A percentile compares a stretch with the other conserved stretches of the same genome.
Evolutionary conservation across 2,329 filamentous ascomycete genomes (phyloP).

Genomic region (Elsinoe australis): DNA sequence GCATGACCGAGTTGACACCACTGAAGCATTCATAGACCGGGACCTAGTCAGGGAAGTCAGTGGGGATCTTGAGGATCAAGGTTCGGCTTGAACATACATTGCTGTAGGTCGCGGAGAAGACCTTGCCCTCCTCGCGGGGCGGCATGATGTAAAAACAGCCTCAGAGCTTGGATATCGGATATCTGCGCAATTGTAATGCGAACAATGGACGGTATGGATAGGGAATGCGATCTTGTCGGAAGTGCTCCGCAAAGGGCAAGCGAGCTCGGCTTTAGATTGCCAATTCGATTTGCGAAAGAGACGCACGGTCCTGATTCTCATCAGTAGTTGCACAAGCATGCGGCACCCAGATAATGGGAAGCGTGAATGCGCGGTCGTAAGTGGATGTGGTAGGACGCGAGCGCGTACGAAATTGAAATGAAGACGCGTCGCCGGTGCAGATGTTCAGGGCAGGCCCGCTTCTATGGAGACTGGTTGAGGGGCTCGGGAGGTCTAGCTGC

Average conservation of each 20-base stretch:
- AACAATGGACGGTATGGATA: not conserved
- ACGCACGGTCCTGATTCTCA: constrained; percentile 15
- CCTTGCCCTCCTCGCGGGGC: constrained; percentile 35
- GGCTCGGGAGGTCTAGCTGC: not conserved
- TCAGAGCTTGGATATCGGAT: not conserved
- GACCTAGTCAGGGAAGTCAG: too few relatives aligned
- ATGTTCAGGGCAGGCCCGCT: constrained; percentile 3
- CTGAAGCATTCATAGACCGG: constrained; percentile 93
- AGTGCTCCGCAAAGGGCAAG: not conserved
- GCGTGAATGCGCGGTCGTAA: constrained; percentile 9
- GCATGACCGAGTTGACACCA: constrained; percentile 88
- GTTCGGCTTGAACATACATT: constrained; percentile 48
- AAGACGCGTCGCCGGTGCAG: constrained; percentile 18
- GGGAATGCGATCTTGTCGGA: not conserved
- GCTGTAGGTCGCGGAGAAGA: constrained; percentile 60
- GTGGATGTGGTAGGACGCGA: constrained; percentile 5
- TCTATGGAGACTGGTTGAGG: constrained; percentile 3
- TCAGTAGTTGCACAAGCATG: not conserved
- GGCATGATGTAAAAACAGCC: constrained; percentile 10
- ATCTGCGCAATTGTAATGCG: not conserved
- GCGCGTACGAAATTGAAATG: constrained; percentile 14
- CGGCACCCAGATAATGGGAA: constrained; percentile 7
- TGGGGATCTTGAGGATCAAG: too few relatives aligned
- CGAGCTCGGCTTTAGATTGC: constrained; percentile 9
- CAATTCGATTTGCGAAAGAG: constrained; percentile 5